Conservation (phyloP, 2,329 filamentous ascomycete genomes). For the Lecanosticta acicola region DNA sequence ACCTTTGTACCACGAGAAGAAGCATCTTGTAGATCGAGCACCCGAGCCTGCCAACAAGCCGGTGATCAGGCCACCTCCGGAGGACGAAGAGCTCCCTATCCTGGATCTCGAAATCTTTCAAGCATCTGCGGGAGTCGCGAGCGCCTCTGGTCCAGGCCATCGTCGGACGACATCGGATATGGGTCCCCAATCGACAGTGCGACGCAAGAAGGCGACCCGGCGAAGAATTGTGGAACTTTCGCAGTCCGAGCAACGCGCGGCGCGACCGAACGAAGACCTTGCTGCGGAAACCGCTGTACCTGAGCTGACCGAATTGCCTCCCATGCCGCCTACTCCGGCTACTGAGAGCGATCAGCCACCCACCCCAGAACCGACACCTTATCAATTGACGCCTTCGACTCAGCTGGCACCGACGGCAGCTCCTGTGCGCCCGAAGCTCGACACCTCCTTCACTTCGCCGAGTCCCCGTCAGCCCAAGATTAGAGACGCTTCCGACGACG, state of each 20-base stretch:
- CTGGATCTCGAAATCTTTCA: slow-evolving; percentile 6
- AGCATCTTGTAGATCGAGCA: slow-evolving; percentile 74
- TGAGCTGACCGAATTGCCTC: slow-evolving; percentile 27
- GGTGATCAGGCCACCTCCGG: slow-evolving; percentile 63
- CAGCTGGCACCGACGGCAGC: slow-evolving; percentile 9
- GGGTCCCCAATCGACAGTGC: slow-evolving; percentile 34
- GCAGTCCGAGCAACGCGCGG: slow-evolving; percentile 34
- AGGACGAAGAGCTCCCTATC: slow-evolving; percentile 45
- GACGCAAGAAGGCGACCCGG: slow-evolving; percentile 54
- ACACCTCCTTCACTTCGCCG: slow-evolving; percentile 27
- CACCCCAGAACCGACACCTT: slow-evolving; percentile 24
- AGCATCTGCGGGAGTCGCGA: slow-evolving; percentile 10
- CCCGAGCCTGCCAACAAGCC: slow-evolving; percentile 71
- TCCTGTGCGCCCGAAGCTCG: slow-evolving; percentile 22
- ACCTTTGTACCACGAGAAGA: slow-evolving; percentile 79
- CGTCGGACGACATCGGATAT: slow-evolving; percentile 29
- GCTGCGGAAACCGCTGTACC: slow-evolving; percentile 15
- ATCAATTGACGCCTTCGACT: slow-evolving; percentile 20
- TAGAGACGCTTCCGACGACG: slow-evolving; percentile 27
- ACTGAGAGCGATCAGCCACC: slow-evolving; percentile 24
- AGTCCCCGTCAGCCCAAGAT: slow-evolving; percentile 25
- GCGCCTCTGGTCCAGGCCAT: slow-evolving; percentile 16
- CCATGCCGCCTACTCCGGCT: slow-evolving; percentile 21
- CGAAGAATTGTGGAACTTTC: slow-evolving; percentile 55
- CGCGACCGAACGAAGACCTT: slow-evolving; percentile 21